These are phyloP conservation scores for Aegilops sharonensis DNA, from an alignment of 176 grass and related monocot genomes.

Conservation along the genomic window DNA sequence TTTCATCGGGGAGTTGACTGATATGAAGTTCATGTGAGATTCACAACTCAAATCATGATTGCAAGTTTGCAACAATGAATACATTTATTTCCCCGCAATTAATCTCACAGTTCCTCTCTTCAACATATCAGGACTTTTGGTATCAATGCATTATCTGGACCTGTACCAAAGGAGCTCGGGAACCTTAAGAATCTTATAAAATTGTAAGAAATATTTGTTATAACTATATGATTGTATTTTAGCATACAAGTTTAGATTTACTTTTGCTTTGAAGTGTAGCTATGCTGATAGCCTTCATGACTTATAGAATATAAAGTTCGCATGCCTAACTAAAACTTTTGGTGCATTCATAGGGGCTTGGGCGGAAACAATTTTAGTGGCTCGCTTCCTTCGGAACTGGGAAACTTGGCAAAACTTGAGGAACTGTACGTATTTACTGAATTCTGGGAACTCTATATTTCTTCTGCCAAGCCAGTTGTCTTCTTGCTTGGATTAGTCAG, in stretches of 20 bases:
- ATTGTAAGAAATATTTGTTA: conserved; percentile 48
- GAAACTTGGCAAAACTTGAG: no score
- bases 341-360: conserved; percentile 16
- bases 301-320: background rate
- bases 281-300: background rate
- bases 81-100: background rate
- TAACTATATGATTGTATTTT: background rate
- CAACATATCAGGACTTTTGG: conserved; percentile 48
- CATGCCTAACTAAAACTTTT: background rate
- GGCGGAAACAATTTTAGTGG: conserved; percentile 23
- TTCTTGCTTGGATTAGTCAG: background rate
- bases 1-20: conserved; percentile 68
- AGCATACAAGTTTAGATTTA: background rate
- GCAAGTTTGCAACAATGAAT: background rate
- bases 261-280: background rate
- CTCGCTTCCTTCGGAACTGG: no score
- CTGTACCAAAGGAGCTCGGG: conserved; percentile 82
- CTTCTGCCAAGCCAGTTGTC: background rate
- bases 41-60: background rate
- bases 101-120: background rate
- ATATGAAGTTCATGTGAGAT: conserved; percentile 68
- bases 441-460: background rate
- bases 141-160: conserved; percentile 80
- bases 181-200: conserved; percentile 53
- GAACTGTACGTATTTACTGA: no score